Base-by-base conservation (phyloP, 768 basidiomycete genomes). In the Russula virescens region DNA sequence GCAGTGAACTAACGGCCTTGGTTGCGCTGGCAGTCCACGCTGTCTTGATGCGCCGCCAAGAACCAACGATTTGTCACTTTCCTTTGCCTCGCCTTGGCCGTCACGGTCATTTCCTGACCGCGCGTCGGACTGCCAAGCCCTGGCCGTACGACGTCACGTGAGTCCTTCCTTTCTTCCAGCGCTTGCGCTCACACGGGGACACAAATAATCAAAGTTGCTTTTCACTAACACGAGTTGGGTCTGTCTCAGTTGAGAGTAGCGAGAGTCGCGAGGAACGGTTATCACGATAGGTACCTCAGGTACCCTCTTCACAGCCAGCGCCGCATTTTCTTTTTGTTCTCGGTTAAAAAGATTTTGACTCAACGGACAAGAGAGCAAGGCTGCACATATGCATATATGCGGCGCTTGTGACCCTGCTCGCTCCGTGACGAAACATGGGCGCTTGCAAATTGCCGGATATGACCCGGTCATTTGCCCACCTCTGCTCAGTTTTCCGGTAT, bases 21-120 rank as follows among this genome's bases (percentile, higher is more conserved):
- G 55, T 40, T 45, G 34, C 19, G 23, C 23, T 57, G 49, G 43
- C n/a, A 25, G 55, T 25, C 28, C 54, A 43, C 25, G 43, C 58
- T 52, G 50, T 21, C 31, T 52, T 26, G 58, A 52, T 52, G 42
- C 50, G 23, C 58, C n/a, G 58, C 43, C 58, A 45, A n/a, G 21
- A 34, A 18, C 34, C 31, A 26, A 35, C 10, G 42, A 59, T 14
- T 51, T 23, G 35, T n/a, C 40, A 18, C 40, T 26, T 23, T 43
- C 42, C 16, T 28, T 38, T 60, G 58, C 58, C 58, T 52, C 50
- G 18, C 50, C 50, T 31, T 3, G 5, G 13, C 38, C 58, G 49
- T 31, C 50, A 45, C 14, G 5, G 34, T 35, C 38, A 38, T 28
- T 38, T 21, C 43, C 28, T 45, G 9, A 26, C 50, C 38, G 40